Percentiles rank a stretch among this genome's conserved stretches.
Conservation (phyloP, 1,284 basidiomycete genomes). For the Thecaphora frezii region DNA sequence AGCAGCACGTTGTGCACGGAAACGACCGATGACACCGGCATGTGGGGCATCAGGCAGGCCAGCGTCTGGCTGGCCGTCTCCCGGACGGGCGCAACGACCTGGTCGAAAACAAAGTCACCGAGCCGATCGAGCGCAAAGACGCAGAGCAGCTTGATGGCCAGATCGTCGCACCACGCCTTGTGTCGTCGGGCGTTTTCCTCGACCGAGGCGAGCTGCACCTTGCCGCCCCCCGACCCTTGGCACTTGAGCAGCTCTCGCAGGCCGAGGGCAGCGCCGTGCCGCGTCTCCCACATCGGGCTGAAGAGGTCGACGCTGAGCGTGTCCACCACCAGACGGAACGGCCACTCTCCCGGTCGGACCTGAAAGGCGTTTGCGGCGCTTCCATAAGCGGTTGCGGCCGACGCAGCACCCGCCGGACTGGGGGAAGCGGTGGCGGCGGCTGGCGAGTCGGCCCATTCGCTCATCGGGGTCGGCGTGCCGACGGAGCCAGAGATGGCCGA, state of each 20-base stretch:
- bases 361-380: conserved; percentile 40
- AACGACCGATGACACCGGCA: conserved; percentile 72
- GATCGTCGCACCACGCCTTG: conserved; percentile 82
- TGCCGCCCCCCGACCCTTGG: conserved; percentile 81
- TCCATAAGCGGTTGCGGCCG: conserved; percentile 28
- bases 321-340: conserved; percentile 83
- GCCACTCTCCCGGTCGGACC: conserved; percentile 71
- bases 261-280: conserved; percentile 91
- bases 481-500: conserved; percentile 24
- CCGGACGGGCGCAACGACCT: conserved; percentile 93
- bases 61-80: conserved; percentile 95
- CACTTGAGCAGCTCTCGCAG: conserved; percentile 83
- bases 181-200: conserved; percentile 62
- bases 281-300: conserved; percentile 82
- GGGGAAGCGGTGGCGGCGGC: conserved; percentile 8
- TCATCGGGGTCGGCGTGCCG: conserved; percentile 27
- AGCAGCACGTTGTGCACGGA: conserved; percentile 82
- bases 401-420: conserved; percentile 5
- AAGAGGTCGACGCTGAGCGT: conserved; percentile 83
- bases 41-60: conserved; percentile 82
- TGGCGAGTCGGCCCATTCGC: conserved; percentile 20
- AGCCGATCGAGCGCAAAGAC: conserved; percentile 95
- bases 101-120: conserved; percentile 95
- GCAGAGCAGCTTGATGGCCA: conserved; percentile 82
- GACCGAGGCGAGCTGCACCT: conserved; percentile 49